These are phyloP conservation scores for Fusarium siculi DNA, from an alignment of 2,329 filamentous ascomycete species.

Conservation along the genomic window DNA sequence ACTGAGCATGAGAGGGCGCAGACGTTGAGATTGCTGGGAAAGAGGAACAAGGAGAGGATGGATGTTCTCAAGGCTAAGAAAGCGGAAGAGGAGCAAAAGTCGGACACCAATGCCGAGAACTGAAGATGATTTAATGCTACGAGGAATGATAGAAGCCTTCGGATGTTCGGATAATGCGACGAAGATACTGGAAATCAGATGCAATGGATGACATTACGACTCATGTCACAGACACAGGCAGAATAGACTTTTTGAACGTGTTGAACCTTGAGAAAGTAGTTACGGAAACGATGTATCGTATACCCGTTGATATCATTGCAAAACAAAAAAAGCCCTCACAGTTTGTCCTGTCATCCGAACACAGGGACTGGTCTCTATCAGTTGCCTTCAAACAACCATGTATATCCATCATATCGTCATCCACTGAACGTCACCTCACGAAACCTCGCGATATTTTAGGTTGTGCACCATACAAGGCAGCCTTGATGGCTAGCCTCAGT, in stretches of 20 bases:
- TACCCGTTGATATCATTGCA: slow-evolving; percentile 46
- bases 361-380: slow-evolving; percentile 35
- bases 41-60: slow-evolving; percentile 73
- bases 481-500: slow-evolving; percentile 32
- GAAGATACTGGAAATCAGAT: neutral
- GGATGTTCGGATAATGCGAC: neutral
- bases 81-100: slow-evolving; percentile 22
- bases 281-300: slow-evolving; percentile 41
- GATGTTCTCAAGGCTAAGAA: slow-evolving; percentile 57
- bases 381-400: slow-evolving; percentile 24
- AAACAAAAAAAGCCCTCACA: slow-evolving; percentile 32
- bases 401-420: slow-evolving; percentile 28
- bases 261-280: slow-evolving; percentile 34
- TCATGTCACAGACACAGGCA: neutral
- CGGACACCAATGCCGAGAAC: neutral
- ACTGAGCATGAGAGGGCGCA: slow-evolving; percentile 73
- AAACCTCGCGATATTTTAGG: slow-evolving; percentile 24
- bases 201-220: neutral
- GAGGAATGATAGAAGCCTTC: neutral
- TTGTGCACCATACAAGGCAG: slow-evolving; percentile 28
- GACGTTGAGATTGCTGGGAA: slow-evolving; percentile 73
- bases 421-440: slow-evolving; percentile 17
- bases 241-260: slow-evolving; percentile 7
- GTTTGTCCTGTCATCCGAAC: slow-evolving; percentile 16
- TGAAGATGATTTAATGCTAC: neutral